Percentiles rank a stretch among this genome's conserved stretches.
These are phyloP conservation scores for Zymoseptoria ardabiliae DNA, from an alignment of 2,329 filamentous ascomycete genomes.

Conservation along the genomic window DNA sequence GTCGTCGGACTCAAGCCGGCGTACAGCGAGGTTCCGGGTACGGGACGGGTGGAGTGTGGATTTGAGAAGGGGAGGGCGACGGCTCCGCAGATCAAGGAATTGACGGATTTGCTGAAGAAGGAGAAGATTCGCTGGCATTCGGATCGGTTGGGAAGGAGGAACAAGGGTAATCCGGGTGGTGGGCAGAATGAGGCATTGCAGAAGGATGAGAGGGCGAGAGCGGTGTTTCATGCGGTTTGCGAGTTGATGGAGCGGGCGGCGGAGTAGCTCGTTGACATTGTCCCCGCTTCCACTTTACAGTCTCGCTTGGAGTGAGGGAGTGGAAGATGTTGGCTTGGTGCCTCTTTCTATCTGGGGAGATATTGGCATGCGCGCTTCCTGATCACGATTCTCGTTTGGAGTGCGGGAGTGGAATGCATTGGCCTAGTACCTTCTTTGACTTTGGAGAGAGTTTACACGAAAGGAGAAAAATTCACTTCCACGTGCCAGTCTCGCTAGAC, in stretches of 20 bases:
- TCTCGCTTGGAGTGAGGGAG: background rate
- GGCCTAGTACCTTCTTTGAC: background rate
- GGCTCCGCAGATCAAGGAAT: slow-evolving; percentile 17
- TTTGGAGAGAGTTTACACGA: background rate
- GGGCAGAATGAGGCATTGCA: slow-evolving; percentile 22
- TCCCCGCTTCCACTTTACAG: background rate
- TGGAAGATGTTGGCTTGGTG: background rate
- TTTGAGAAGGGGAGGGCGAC: slow-evolving; percentile 19
- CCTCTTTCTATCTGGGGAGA: too few relatives aligned
- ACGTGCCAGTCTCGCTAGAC: too few relatives aligned
- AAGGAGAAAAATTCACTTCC: too few relatives aligned
- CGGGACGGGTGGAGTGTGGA: slow-evolving; percentile 19
- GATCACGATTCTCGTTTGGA: too few relatives aligned
- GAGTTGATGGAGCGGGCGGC: slow-evolving; percentile 23
- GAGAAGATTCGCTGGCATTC: slow-evolving; percentile 29
- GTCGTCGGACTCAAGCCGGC: slow-evolving; percentile 19
- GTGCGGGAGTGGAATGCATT: background rate
- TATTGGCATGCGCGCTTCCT: too few relatives aligned
- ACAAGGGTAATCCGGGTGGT: slow-evolving; percentile 12
- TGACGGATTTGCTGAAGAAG: slow-evolving; percentile 26
- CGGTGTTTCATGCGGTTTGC: slow-evolving; percentile 30
- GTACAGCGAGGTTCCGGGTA: slow-evolving; percentile 18
- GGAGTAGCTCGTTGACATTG: background rate
- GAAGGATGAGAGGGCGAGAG: slow-evolving; percentile 23
- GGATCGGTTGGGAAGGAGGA: slow-evolving; percentile 26